A percentile compares a stretch with the other conserved stretches of the same genome.
phyloP scores from a whole-genome alignment of 2,329 filamentous ascomycete genomes.

The Hirsutella rhossiliensis region DNA sequence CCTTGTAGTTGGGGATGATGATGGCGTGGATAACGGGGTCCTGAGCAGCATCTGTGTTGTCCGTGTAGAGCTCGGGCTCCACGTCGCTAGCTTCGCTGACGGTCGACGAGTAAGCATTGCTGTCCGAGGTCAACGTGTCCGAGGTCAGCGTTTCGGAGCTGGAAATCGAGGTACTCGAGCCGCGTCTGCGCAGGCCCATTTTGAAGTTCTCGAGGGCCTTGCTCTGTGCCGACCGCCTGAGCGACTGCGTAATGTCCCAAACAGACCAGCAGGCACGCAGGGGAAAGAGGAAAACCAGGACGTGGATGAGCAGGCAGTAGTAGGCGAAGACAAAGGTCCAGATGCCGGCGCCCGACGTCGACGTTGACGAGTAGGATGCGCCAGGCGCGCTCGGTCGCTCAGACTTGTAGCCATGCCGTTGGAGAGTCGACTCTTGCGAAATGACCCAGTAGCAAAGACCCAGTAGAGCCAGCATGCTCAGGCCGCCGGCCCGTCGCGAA shows the following conservation, averaged over 20 bases:
- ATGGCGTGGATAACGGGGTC: conserved; percentile 49
- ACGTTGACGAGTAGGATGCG: conserved; percentile 16
- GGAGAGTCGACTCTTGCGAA: conserved; percentile 32
- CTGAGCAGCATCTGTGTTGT: conserved; percentile 28
- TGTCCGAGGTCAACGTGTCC: conserved; percentile 34
- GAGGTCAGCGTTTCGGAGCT: conserved; percentile 42
- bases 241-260: conserved; percentile 39
- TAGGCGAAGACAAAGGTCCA: conserved; percentile 47
- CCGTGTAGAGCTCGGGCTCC: conserved; percentile 33
- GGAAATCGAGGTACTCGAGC: conserved; percentile 41
- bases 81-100: conserved; percentile 40
- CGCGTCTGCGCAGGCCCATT: conserved; percentile 33
- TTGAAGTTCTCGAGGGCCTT: conserved; percentile 32
- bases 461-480: conserved; percentile 39
- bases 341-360: conserved; percentile 29
- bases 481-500: conserved; percentile 38
- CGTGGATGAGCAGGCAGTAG: conserved; percentile 54
- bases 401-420: conserved; percentile 31
- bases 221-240: conserved; percentile 32
- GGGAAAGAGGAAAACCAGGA: conserved; percentile 51
- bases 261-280: conserved; percentile 50
- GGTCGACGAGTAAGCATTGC: conserved; percentile 32
- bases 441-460: conserved; percentile 43
- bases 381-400: conserved; percentile 24
- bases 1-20: conserved; percentile 63